Evolutionary conservation across 2,329 filamentous ascomycete species (phyloP).

Genomic region (Paecilomyces niveus): DNA sequence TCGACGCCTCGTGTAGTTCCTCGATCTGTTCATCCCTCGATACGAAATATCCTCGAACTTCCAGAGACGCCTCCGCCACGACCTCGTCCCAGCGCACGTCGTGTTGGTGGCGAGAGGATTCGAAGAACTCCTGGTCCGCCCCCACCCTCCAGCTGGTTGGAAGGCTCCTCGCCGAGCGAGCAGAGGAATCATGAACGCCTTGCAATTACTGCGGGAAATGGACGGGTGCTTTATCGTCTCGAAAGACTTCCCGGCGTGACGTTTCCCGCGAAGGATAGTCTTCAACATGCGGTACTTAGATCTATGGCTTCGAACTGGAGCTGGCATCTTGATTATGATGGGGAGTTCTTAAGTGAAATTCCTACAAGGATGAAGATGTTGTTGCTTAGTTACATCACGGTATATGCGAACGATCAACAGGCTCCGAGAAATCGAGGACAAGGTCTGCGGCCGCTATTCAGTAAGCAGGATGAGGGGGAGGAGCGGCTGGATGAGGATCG

Average conservation of each 20-base stretch:
- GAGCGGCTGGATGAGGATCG: slow-evolving; percentile 20
- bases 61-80: slow-evolving; percentile 37
- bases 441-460: slow-evolving; percentile 46
- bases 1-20: slow-evolving; percentile 16
- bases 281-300: slow-evolving; percentile 47
- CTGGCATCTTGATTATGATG: slow-evolving; percentile 51
- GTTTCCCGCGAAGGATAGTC: slow-evolving; percentile 32
- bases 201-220: slow-evolving; percentile 10
- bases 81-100: slow-evolving; percentile 28
- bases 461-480: slow-evolving; percentile 18
- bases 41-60: slow-evolving; percentile 38
- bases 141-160: slow-evolving; percentile 40
- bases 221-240: slow-evolving; percentile 22
- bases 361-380: slow-evolving; percentile 46
- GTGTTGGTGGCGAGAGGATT: slow-evolving; percentile 20
- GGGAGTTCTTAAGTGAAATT: slow-evolving; percentile 46
- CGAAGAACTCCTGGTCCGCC: slow-evolving; percentile 39
- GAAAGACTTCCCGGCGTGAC: slow-evolving; percentile 32
- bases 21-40: slow-evolving; percentile 38
- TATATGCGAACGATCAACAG: slow-evolving; percentile 38
- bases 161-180: slow-evolving; percentile 5
- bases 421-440: slow-evolving; percentile 30
- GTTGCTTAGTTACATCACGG: slow-evolving; percentile 50
- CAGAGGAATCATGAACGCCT: slow-evolving; percentile 6
- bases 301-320: slow-evolving; percentile 51